Evolutionary conservation across 176 grass and related monocot genomes (phyloP).

Genomic region (Raddia distichophylla): DNA sequence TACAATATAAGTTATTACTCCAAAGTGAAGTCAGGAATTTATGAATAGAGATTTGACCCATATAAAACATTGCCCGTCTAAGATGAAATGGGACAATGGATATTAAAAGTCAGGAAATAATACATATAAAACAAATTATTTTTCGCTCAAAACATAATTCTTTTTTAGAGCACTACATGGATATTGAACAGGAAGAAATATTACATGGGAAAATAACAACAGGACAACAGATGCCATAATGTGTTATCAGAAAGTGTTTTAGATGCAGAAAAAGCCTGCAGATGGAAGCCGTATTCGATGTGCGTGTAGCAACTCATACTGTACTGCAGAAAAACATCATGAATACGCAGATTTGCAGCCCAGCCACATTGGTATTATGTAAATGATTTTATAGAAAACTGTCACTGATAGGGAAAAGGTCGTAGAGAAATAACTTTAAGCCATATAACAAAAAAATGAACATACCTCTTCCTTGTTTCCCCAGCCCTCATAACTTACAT

Average conservation of each 20-base stretch:
- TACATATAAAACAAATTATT: background rate
- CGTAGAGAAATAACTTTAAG: constrained; percentile 1
- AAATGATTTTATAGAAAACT: background rate
- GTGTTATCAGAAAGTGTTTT: background rate
- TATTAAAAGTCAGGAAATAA: constrained; percentile 11
- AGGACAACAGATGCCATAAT: constrained; percentile 19
- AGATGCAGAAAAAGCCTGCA: background rate
- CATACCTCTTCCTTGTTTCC: constrained; percentile 97
- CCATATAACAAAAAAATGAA: background rate
- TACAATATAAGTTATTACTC: background rate
- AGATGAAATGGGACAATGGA: background rate
- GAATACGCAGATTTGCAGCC: background rate
- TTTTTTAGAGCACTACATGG: background rate
- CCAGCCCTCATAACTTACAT: constrained; percentile 69
- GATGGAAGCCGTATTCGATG: constrained; percentile 2
- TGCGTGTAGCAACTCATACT: background rate
- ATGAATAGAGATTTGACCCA: background rate
- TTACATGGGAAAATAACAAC: constrained; percentile 3
- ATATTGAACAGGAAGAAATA: constrained; percentile 5
- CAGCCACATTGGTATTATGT: constrained; percentile 30
- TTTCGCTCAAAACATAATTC: background rate
- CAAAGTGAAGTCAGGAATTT: constrained; percentile 3
- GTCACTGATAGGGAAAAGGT: background rate
- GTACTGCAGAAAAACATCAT: background rate
- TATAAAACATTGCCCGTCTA: background rate